Evolutionary conservation across 495 filamentous ascomycete genomes (phyloP).

Genomic region (Astrocystis sublimbata): DNA sequence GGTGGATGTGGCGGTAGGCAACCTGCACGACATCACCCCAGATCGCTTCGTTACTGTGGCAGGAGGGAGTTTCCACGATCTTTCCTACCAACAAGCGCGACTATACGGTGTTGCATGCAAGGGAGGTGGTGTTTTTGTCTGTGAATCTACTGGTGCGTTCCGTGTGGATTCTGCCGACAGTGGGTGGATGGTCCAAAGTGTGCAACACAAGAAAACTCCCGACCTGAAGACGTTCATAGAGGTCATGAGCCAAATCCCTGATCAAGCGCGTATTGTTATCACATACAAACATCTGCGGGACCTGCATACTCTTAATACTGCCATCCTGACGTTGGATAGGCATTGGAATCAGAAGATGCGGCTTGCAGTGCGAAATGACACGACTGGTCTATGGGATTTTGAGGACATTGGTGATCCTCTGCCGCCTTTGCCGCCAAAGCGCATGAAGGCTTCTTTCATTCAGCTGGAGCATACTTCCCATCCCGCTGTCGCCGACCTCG

Average conservation of each 20-base stretch:
- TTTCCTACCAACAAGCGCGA: slow-evolving; percentile 95
- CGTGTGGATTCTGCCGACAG: slow-evolving; percentile 86
- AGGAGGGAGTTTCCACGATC: slow-evolving; percentile 88
- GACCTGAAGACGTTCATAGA: slow-evolving; percentile 87
- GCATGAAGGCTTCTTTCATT: slow-evolving; percentile 83
- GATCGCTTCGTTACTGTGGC: slow-evolving; percentile 93
- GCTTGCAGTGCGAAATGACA: slow-evolving; percentile 87
- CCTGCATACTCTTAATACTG: slow-evolving; percentile 89
- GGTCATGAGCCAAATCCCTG: slow-evolving; percentile 85
- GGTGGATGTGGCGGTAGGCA: slow-evolving; percentile 81
- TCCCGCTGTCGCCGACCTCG: slow-evolving; percentile 84
- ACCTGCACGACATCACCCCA: slow-evolving; percentile 92
- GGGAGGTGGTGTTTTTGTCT: slow-evolving; percentile 78
- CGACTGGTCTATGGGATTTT: slow-evolving; percentile 93
- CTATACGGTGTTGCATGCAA: slow-evolving; percentile 89
- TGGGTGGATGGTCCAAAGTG: slow-evolving; percentile 86
- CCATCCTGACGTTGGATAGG: slow-evolving; percentile 87
- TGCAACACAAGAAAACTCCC: slow-evolving; percentile 86
- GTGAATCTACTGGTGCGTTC: slow-evolving; percentile 93
- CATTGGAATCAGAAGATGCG: slow-evolving; percentile 96
- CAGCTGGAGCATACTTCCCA: slow-evolving; percentile 85
- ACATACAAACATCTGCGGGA: slow-evolving; percentile 95
- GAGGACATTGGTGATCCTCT: slow-evolving; percentile 77
- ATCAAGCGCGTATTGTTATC: slow-evolving; percentile 86
- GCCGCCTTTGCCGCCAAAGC: slow-evolving; percentile 67